Evolutionary conservation across 208 protist genomes (phyloP).

Genomic region (Sergeia podlipaevii): DNA sequence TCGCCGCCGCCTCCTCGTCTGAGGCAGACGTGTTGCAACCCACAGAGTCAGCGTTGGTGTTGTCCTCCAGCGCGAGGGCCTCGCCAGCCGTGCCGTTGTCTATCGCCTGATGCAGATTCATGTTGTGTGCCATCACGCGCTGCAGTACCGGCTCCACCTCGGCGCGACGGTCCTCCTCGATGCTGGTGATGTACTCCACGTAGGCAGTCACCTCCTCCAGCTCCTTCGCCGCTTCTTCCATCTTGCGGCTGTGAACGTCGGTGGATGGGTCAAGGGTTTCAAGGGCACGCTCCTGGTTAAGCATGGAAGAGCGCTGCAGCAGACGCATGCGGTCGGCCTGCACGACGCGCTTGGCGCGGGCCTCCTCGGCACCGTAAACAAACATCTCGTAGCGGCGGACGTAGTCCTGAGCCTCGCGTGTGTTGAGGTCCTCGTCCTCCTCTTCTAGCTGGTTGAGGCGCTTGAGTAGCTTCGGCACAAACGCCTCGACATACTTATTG

Average conservation of each 20-base stretch:
- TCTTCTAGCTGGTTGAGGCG: constrained; percentile 85
- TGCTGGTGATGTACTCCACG: constrained; percentile 45
- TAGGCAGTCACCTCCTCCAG: constrained; percentile 70
- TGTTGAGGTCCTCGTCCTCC: constrained; percentile 52
- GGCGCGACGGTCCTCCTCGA: constrained; percentile 54
- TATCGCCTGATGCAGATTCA: constrained; percentile 13
- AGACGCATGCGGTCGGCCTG: constrained; percentile 67
- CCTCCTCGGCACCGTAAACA: constrained; percentile 73
- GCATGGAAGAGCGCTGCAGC: constrained; percentile 33
- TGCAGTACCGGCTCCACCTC: constrained; percentile 75
- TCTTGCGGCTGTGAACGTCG: constrained; percentile 27
- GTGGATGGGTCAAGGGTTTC: constrained; percentile 62
- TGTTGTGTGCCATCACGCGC: constrained; percentile 44
- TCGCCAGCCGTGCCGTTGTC: neutral
- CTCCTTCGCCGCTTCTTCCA: constrained; percentile 34
- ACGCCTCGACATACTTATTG: constrained; percentile 80
- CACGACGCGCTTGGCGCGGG: constrained; percentile 58
- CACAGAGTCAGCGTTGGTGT: neutral
- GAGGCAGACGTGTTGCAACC: neutral
- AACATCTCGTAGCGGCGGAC: constrained; percentile 74
- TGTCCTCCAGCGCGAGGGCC: constrained; percentile 5
- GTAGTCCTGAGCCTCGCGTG: constrained; percentile 71
- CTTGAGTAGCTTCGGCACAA: constrained; percentile 88
- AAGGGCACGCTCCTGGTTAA: constrained; percentile 40
- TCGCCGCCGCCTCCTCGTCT: neutral